Percentiles rank a stretch among this genome's conserved stretches.
Evolutionary conservation across 805 yeast genomes (phyloP).

Genomic region (Kodamaea kaohsiungensis): DNA sequence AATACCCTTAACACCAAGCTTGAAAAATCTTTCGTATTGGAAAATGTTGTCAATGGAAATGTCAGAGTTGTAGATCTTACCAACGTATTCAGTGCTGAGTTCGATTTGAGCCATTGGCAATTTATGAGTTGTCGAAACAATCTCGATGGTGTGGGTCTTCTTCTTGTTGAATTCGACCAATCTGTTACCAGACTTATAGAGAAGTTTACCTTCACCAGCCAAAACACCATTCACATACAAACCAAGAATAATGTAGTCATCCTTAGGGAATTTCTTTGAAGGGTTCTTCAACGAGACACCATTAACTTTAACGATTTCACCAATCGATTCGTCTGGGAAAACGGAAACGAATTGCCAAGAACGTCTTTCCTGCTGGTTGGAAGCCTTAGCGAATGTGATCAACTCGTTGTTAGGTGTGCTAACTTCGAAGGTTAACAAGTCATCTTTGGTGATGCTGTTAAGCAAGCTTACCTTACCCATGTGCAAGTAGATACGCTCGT

Average conservation of each 20-base stretch:
- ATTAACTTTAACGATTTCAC: conserved; percentile 66
- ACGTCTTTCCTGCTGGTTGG: conserved; percentile 53
- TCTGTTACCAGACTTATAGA: conserved; percentile 47
- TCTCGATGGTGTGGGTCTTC: conserved; percentile 46
- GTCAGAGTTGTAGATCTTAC: conserved; percentile 64
- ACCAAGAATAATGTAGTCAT: conserved; percentile 55
- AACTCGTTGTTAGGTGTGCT: conserved; percentile 50
- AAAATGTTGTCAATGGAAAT: conserved; percentile 52
- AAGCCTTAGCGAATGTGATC: conserved; percentile 64
- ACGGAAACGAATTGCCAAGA: conserved; percentile 76
- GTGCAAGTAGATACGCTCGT: conserved; percentile 61
- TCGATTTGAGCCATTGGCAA: conserved; percentile 50
- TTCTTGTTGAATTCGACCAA: conserved; percentile 48
- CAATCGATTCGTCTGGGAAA: conserved; percentile 66
- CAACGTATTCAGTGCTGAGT: conserved; percentile 64
- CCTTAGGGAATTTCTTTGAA: conserved; percentile 36
- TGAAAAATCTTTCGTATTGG: conserved; percentile 52
- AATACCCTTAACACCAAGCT: conserved; percentile 39
- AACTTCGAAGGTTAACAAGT: conserved; percentile 54
- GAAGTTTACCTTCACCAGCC: conserved; percentile 59
- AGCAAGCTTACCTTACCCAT: conserved; percentile 50
- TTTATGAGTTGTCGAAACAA: conserved; percentile 38
- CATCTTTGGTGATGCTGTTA: conserved; percentile 30
- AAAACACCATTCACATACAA: conserved; percentile 64
- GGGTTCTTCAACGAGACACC: conserved; percentile 50